Percentiles rank a stretch among this genome's conserved stretches.
These are phyloP conservation scores for Cladosporium sp. DNA, from an alignment of 2,329 filamentous ascomycete genomes.

Conservation along the genomic window DNA sequence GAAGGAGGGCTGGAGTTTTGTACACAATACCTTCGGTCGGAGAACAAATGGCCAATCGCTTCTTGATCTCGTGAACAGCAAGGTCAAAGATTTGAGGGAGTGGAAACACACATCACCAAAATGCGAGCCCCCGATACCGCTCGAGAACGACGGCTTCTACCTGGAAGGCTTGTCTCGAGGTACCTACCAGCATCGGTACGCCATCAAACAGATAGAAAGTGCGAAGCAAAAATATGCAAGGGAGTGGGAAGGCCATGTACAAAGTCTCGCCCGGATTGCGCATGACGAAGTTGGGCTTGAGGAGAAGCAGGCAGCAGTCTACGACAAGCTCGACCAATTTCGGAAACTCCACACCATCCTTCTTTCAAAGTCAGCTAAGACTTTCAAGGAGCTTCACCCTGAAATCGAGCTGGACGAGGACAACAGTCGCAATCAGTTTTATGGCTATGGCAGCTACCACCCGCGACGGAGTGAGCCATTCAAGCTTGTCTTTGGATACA, in stretches of 20 bases:
- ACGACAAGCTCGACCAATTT: conserved; percentile 53
- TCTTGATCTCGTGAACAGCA: conserved; percentile 60
- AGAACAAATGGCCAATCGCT: conserved; percentile 49
- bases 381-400: conserved; percentile 65
- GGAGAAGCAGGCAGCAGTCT: conserved; percentile 60
- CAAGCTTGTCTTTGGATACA: conserved; percentile 54
- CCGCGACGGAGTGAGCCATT: conserved; percentile 42
- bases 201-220: conserved; percentile 41
- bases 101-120: conserved; percentile 43
- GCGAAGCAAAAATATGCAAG: conserved; percentile 43
- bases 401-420: conserved; percentile 38
- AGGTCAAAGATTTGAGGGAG: conserved; percentile 52
- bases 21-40: conserved; percentile 38
- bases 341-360: conserved; percentile 58
- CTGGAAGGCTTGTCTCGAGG: conserved; percentile 52
- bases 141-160: conserved; percentile 51
- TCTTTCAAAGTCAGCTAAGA: conserved; percentile 62
- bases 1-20: conserved; percentile 32
- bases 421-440: neutral
- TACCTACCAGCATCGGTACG: conserved; percentile 62
- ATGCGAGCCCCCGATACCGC: conserved; percentile 31
- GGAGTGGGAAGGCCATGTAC: conserved; percentile 35
- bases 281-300: conserved; percentile 34
- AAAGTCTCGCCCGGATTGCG: conserved; percentile 20
- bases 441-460: neutral